Conservation (phyloP, 768 basidiomycete species). For the Amylocystis lapponica region DNA sequence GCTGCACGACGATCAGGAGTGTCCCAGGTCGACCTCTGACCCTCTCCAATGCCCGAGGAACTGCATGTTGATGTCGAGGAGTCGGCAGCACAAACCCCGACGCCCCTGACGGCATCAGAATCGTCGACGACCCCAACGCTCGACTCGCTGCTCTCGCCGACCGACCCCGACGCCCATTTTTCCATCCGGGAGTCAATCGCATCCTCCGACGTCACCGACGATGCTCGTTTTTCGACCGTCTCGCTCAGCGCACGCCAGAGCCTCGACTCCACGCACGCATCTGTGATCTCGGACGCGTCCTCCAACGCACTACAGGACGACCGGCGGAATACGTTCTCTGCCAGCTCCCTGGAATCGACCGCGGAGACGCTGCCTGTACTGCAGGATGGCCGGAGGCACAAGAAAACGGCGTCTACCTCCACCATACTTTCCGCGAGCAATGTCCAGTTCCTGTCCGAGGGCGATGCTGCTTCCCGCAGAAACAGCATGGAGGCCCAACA, state of each 20-base stretch:
- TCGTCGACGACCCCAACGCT: conserved; percentile 13
- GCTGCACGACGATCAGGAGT: too few relatives aligned
- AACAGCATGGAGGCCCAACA: conserved; percentile 58
- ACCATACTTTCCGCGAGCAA: conserved; percentile 49
- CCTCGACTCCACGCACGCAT: conserved; percentile 21
- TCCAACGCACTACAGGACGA: conserved; percentile 19
- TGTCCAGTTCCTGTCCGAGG: conserved; percentile 48
- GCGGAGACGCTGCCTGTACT: conserved; percentile 13
- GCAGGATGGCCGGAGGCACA: conserved; percentile 39
- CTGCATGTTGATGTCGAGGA: not conserved
- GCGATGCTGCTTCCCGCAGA: conserved; percentile 33
- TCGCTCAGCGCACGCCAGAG: conserved; percentile 35
- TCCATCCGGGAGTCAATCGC: conserved; percentile 37
- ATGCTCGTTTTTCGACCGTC: conserved; percentile 48
- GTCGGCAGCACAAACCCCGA: not conserved
- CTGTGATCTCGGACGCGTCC: conserved; percentile 20
- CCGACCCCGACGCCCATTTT: conserved; percentile 17
- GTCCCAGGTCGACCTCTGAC: too few relatives aligned
- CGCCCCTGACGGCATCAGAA: conserved; percentile 9
- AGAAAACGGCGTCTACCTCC: conserved; percentile 56
- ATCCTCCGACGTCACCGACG: conserved; percentile 62
- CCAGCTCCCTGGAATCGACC: conserved; percentile 10
- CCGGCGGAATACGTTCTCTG: conserved; percentile 25
- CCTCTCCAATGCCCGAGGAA: conserved; percentile 2
- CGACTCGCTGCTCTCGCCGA: conserved; percentile 27